A percentile compares a stretch with the other conserved stretches of the same genome.
phyloP scores from a whole-genome alignment of 768 basidiomycete genomes.

The Sarcodon aspratus region DNA sequence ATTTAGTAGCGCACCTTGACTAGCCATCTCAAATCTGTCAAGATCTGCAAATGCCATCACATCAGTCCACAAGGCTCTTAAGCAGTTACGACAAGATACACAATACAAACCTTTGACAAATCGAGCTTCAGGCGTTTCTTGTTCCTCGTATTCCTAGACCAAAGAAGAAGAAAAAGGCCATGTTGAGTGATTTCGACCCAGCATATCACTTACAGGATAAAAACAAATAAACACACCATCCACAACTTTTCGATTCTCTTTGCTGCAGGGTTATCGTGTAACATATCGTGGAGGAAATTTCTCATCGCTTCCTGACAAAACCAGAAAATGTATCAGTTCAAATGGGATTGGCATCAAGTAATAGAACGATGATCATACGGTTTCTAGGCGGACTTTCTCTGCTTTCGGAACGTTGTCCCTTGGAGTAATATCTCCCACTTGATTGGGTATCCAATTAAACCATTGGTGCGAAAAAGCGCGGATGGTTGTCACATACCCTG shows the following conservation, averaged over 20 bases:
- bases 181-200: neutral
- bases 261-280: conserved; percentile 64
- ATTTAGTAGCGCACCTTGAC: conserved; percentile 44
- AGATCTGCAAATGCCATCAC: conserved; percentile 38
- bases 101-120: conserved; percentile 70
- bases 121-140: conserved; percentile 57
- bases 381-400: conserved; percentile 71
- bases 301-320: conserved; percentile 70
- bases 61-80: neutral
- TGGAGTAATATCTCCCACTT: conserved; percentile 92
- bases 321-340: too few relatives aligned
- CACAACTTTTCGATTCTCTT: conserved; percentile 59
- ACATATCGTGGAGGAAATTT: conserved; percentile 81
- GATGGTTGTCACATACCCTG: conserved; percentile 39
- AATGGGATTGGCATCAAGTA: neutral
- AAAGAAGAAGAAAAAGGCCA: neutral
- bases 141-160: conserved; percentile 74
- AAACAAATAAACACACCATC: conserved; percentile 31
- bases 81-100: neutral
- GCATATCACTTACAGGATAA: neutral
- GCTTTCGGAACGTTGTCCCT: conserved; percentile 74
- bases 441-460: neutral
- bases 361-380: conserved; percentile 25
- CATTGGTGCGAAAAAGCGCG: too few relatives aligned
- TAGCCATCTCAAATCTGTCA: conserved; percentile 81